Evolutionary conservation across 768 basidiomycete species (phyloP).

Genomic region (Dendrothele bispora): DNA sequence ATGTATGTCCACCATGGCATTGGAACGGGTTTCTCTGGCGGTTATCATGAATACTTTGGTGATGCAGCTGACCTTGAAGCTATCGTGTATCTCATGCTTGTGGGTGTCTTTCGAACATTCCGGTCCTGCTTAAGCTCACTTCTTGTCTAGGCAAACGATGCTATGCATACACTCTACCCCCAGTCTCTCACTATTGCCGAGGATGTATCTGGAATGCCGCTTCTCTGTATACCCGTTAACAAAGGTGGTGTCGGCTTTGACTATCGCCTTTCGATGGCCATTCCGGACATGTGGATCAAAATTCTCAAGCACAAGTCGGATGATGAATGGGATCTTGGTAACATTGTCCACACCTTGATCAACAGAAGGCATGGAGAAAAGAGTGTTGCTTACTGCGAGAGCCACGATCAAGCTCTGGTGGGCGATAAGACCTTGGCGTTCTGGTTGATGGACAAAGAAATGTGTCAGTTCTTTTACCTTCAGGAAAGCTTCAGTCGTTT

Average conservation of each 20-base stretch:
- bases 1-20: constrained; percentile 99
- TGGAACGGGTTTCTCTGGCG: constrained; percentile 95
- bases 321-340: constrained; percentile 83
- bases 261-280: constrained; percentile 96
- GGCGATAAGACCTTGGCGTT: constrained; percentile 99
- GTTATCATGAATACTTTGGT: constrained; percentile 98
- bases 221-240: constrained; percentile 76
- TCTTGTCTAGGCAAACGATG: constrained; percentile 78
- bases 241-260: constrained; percentile 96
- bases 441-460: constrained; percentile 99
- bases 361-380: constrained; percentile 90
- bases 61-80: constrained; percentile 80
- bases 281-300: constrained; percentile 99
- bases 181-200: constrained; percentile 89
- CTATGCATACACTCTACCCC: constrained; percentile 82
- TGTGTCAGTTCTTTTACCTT: constrained; percentile 70
- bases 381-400: constrained; percentile 92
- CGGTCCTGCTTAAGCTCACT: neutral
- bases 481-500: constrained; percentile 1
- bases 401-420: constrained; percentile 96
- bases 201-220: constrained; percentile 99
- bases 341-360: constrained; percentile 86
- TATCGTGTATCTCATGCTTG: constrained; percentile 96
- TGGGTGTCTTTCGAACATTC: constrained; percentile 40
- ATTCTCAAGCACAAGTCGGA: constrained; percentile 90